Conservation (phyloP, 306 rosid genomes). For the Sicyos edulis region DNA sequence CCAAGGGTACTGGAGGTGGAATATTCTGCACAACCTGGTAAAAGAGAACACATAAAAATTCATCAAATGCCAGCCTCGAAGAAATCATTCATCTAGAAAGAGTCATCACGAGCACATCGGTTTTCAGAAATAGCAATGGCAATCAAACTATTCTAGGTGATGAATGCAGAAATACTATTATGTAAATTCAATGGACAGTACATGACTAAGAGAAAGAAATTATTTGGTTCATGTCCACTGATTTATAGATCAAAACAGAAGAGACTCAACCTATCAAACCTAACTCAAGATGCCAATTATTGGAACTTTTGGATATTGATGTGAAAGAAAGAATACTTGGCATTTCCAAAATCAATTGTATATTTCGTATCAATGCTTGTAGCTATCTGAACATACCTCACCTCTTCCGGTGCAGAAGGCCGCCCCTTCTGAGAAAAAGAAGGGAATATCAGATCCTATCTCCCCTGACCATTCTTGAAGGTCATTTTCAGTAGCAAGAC, state of each 20-base stretch:
- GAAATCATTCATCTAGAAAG: background rate
- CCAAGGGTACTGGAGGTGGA: slow-evolving; percentile 55
- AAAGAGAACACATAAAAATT: slow-evolving; percentile 24
- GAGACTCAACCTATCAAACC: slow-evolving; percentile 13
- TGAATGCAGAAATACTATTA: background rate
- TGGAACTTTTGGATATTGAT: background rate
- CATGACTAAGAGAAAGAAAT: background rate
- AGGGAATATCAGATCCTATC: slow-evolving; percentile 95
- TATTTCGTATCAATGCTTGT: background rate
- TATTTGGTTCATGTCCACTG: background rate
- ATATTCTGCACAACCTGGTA: slow-evolving; percentile 71
- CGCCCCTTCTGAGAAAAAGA: slow-evolving; percentile 92
- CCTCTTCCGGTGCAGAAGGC: slow-evolving; percentile 98
- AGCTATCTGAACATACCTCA: slow-evolving; percentile 54
- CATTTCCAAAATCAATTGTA: background rate
- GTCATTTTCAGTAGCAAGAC: slow-evolving; percentile 74
- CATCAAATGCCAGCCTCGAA: background rate
- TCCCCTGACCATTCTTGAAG: slow-evolving; percentile 97
- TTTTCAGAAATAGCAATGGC: background rate
- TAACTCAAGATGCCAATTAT: background rate
- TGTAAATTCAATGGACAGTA: background rate
- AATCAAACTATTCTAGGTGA: background rate
- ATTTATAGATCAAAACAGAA: background rate
- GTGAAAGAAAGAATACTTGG: background rate
- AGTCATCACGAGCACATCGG: background rate